Evolutionary conservation across 495 filamentous ascomycete species (phyloP).

Genomic region (Jackrogersella multiformis): DNA sequence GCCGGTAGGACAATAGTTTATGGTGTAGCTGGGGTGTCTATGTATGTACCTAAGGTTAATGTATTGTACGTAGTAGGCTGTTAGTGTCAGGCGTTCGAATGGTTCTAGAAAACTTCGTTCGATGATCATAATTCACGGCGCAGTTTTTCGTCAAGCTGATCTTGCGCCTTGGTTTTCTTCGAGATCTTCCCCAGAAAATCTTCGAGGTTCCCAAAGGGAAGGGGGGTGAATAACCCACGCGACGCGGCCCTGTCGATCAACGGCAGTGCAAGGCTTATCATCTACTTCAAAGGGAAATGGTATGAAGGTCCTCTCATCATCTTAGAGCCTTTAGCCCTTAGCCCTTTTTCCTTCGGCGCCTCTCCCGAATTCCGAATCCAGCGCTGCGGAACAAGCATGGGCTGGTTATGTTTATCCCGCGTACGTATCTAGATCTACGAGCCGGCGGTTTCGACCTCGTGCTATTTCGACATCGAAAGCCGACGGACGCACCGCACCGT

Average conservation of each 20-base stretch:
- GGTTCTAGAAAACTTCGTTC: constrained; percentile 25
- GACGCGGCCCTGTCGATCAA: constrained; percentile 37
- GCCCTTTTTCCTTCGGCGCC: constrained; percentile 3
- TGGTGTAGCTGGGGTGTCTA: too few species aligned
- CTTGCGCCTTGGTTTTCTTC: constrained; percentile 2
- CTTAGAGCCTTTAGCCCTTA: background rate
- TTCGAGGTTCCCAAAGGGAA: background rate
- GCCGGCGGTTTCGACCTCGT: constrained; percentile 13
- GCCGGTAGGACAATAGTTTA: too few species aligned
- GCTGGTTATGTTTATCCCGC: background rate
- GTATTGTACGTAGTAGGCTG: too few species aligned
- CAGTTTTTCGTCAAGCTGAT: constrained; percentile 12
- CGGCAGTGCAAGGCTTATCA: constrained; percentile 33
- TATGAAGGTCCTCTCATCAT: constrained; percentile 11
- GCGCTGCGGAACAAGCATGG: constrained; percentile 25
- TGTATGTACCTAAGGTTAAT: too few species aligned
- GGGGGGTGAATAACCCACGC: constrained; percentile 25
- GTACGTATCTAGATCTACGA: constrained; percentile 30
- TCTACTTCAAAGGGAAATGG: constrained; percentile 36
- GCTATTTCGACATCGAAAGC: background rate
- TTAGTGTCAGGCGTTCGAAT: constrained; percentile 1
- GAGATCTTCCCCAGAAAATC: constrained; percentile 30
- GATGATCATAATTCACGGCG: constrained; percentile 25
- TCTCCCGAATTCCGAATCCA: constrained; percentile 34
- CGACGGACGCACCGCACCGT: background rate